A percentile compares a stretch with the other conserved stretches of the same genome.
Evolutionary conservation across 306 rosid genomes (phyloP).

Genomic region (Pueraria montana): DNA sequence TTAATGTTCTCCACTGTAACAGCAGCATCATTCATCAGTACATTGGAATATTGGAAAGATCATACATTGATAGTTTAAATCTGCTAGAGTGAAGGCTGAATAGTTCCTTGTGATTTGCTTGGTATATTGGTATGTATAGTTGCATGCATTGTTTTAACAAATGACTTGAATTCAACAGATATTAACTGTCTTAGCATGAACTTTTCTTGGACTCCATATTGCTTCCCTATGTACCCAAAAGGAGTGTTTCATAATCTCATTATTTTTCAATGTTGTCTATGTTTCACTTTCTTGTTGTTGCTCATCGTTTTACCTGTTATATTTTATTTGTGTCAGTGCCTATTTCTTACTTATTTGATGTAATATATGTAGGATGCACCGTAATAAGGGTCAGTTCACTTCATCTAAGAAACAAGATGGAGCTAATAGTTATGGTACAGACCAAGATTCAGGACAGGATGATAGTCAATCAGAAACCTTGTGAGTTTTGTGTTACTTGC

Average conservation of each 20-base stretch:
- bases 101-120: constrained; percentile 5
- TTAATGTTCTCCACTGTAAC: neutral
- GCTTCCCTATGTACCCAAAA: neutral
- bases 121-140: neutral
- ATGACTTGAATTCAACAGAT: constrained; percentile 22
- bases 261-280: constrained; percentile 5
- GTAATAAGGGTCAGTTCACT: constrained; percentile 95
- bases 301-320: constrained; percentile 33
- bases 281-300: neutral
- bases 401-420: constrained; percentile 86
- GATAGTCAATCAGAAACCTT: constrained; percentile 73
- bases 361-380: constrained; percentile 85
- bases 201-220: constrained; percentile 25
- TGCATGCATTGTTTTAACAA: constrained; percentile 27
- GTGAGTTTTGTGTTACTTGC: constrained; percentile 64
- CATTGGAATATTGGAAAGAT: constrained; percentile 28
- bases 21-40: neutral
- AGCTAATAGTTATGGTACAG: constrained; percentile 63
- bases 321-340: neutral
- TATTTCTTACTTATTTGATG: constrained; percentile 41
- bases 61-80: neutral
- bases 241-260: constrained; percentile 1
- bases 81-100: constrained; percentile 30
- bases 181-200: neutral
- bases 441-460: constrained; percentile 79